Evolutionary conservation across 805 yeast species (phyloP), one percentile per base, ranked within the genome.

Genomic region (Ascoidea tarda): DNA sequence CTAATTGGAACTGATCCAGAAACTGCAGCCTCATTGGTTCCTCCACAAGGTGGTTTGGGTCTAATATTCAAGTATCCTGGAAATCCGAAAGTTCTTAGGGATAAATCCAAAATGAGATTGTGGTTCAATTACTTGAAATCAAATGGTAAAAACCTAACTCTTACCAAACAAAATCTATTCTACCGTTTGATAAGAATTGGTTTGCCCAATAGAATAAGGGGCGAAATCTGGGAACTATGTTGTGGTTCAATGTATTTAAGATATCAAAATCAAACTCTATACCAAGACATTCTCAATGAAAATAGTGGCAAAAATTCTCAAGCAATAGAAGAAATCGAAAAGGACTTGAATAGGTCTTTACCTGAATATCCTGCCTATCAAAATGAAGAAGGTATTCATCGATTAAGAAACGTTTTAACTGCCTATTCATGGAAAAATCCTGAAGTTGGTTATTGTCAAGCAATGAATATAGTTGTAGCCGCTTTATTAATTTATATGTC

Each of bases 281-380:
- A 90, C 65, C 63, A 71, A 47, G 65, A 68, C 38, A 58, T 90
- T 6, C 70, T 89, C 50, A 72, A 70, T 2, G 82, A 78, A 16
- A 81, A 86, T 62, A 74, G 69, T 38, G 85, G 81, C 4, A 77
- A 81, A 54, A 70, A 70, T 1, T 85, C 96, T 0, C 70, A 84
- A 50, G 98, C 99, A 1, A 83, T 90, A 46, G 99, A 93, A 57
- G 99, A 93, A 62, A 93, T 93, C 56, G 97, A 90, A 63, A 93
- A 95, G 64, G 99, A 93, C 67, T 75, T 93, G 60, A 89, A 91
- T 63, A 75, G 99, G 53, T 90, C 97, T 0, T 67, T 93, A 51
- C 99, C 99, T 0, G 99, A 93, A 66, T 93, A 91, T 65, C 84
- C 93, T 2, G 99, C 96, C 0, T 93, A 89, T 62, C 98, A 93